A percentile compares a stretch with the other conserved stretches of the same genome.
Evolutionary conservation across 495 filamentous ascomycete genomes (phyloP).

Genomic region (Talaromyces ruber): DNA sequence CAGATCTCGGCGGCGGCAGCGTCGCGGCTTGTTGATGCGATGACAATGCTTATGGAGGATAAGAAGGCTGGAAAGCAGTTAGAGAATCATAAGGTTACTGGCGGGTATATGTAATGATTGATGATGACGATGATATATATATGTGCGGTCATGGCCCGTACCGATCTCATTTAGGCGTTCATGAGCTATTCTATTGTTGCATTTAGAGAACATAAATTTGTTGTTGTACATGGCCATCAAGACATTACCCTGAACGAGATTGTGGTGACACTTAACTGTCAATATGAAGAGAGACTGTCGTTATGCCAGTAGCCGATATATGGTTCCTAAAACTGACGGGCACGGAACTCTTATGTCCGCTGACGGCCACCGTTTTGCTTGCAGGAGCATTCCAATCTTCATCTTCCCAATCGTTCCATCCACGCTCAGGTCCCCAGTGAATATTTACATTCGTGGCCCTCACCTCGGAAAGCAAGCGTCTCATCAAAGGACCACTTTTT

Average conservation of each 20-base stretch:
- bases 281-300: background rate
- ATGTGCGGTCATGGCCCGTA: background rate
- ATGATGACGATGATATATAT: background rate
- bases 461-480: conserved; percentile 51
- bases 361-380: background rate
- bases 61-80: conserved; percentile 3
- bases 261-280: background rate
- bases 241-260: background rate
- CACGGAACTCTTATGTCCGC: background rate
- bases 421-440: conserved; percentile 60
- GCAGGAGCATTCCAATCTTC: conserved; percentile 13
- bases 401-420: conserved; percentile 44
- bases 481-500: conserved; percentile 61
- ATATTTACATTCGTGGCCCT: conserved; percentile 43
- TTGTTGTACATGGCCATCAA: background rate
- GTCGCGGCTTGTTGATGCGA: conserved; percentile 6
- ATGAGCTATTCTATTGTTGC: background rate
- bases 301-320: background rate
- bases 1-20: conserved; percentile 11
- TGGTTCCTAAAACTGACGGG: background rate
- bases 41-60: conserved; percentile 8
- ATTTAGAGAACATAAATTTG: background rate
- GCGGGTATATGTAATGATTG: conserved; percentile 4
- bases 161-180: background rate
- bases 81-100: conserved; percentile 7